Evolutionary conservation across 345 rosid genomes (phyloP), one percentile per base, ranked within the genome.

Genomic region (Acer yangbiense): DNA sequence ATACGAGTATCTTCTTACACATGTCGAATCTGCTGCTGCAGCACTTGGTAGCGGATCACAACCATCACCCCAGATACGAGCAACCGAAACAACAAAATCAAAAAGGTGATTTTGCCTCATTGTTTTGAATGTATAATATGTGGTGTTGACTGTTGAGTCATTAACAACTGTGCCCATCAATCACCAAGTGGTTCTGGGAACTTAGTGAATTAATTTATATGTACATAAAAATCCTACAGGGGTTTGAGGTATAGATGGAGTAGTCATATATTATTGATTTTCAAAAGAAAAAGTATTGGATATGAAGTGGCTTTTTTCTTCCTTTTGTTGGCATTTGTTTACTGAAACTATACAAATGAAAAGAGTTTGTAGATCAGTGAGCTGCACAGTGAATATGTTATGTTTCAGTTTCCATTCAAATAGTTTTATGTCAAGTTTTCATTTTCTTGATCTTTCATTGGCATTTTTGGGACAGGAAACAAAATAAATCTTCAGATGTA

Each of bases 21-120:
- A 95, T 41, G 98, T 95, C 2, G 98, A 93, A 81, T 93, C 95
- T 2, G 98, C 98, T 13, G 98, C 98, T 23, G 98, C 97, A 6
- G 98, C 98, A 48, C 88, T 95, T 57, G 95, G 97, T 8, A 85
- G 87, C 17, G 90, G 91, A 64, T 82, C 94, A 3, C 93, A 87
- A 68, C 74, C 91, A 4, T 85, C 90, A 55, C 93, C 88, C 11
- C 62, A 76, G 20, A 72, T 71, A 9, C 50, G 50, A 46, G 20
- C 89, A 55, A 65, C 76, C 0, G 93, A 88, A 76, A 52, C 87
- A 76, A 52, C 87, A 18, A 93, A 90, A 81, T 65, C 85, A 32
- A 93, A 87, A 82, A 89, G 87, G 87, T 90, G 83, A 91, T 32
- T 58, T 18, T 12, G 7, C 6, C 12, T 13, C 27, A 9, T 32